Base-by-base conservation (phyloP, 768 basidiomycete species). In the Lyophyllum semitale region DNA sequence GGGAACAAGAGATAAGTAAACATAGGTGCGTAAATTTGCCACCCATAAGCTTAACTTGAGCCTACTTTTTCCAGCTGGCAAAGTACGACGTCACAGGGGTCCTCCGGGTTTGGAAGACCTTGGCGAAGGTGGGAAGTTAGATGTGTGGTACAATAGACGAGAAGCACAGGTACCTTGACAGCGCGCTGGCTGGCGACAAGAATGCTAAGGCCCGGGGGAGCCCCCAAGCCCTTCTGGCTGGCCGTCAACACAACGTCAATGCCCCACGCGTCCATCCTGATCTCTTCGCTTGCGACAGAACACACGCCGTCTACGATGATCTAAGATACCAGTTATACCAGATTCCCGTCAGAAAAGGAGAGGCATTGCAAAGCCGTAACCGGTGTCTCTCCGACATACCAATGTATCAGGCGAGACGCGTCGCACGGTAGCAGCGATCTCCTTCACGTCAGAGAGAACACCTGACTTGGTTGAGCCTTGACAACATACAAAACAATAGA, bases 281-380 rank as follows among this genome's bases (percentile, higher is more conserved):
- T 89, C 66, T 95, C 91, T 68, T 96, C 94, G 62, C 86, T 89
- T 1, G 89, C 95, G n/a, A 94, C 90, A 3, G 92, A 87, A 73
- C 94, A 97, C 26, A 97, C 95, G 12, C 85, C 92, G 65, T 97
- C 95, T 42, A 93, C 74, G 8, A 88, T 76, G 42, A 93, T 73
- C 87, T 88, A 59, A 18, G 17, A 20, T 33, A 15, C 15, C 20
- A 22, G 8, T 18, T 17, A n/a, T 45, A 27, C 15, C 12, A 4
- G 22, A n/a, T 43, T 47, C n/a, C 15, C 23, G 35, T 51, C 50
- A 56, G 30, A 50, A 43, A 20, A 45, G 29, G 47, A 62, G 18
- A n/a, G 9, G 22, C n/a, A n/a, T n/a, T n/a, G n/a, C n/a, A n/a
- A n/a, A 35, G 23, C 18, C 32, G 18, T 13, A 26, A 35, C 9